phyloP scores from a whole-genome alignment of 129 eudicot genomes.

The Tanacetum coccineum region DNA sequence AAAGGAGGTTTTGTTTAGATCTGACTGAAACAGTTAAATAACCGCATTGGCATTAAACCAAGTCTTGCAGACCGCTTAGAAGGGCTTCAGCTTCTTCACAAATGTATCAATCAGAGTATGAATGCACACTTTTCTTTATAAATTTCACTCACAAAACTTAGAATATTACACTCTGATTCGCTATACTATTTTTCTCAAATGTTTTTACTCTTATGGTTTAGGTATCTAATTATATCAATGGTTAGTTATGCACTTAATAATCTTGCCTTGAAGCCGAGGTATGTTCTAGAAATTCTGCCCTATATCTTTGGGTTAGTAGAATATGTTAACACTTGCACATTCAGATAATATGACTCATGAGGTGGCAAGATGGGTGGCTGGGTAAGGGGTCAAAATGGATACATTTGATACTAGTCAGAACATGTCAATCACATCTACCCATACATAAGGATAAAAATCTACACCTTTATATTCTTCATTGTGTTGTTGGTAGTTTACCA shows the following conservation, averaged over 20 bases:
- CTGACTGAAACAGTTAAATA: slow-evolving; percentile 55
- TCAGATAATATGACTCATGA: not conserved
- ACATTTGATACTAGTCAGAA: no score
- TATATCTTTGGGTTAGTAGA: not conserved
- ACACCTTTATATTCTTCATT: no score
- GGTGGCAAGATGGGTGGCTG: not conserved
- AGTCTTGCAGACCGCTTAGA: slow-evolving; percentile 72
- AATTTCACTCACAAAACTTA: not conserved
- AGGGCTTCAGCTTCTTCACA: slow-evolving; percentile 66
- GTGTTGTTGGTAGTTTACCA: no score
- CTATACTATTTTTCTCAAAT: not conserved
- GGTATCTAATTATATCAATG: slow-evolving; percentile 56
- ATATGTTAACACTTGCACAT: not conserved
- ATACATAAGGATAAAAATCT: no score
- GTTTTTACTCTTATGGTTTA: slow-evolving; percentile 23
- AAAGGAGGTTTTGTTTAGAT: slow-evolving; percentile 57
- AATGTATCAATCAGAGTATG: slow-evolving; percentile 92
- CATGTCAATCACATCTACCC: no score
- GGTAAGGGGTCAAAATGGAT: not conserved
- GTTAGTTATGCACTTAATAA: slow-evolving; percentile 47
- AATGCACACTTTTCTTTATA: not conserved
- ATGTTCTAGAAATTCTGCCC: slow-evolving; percentile 12
- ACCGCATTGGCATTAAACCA: slow-evolving; percentile 68
- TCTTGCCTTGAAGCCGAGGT: slow-evolving; percentile 63
- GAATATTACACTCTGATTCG: not conserved